Conservation (phyloP, 176 grass and related monocot species). For the Carex scoparia region DNA sequence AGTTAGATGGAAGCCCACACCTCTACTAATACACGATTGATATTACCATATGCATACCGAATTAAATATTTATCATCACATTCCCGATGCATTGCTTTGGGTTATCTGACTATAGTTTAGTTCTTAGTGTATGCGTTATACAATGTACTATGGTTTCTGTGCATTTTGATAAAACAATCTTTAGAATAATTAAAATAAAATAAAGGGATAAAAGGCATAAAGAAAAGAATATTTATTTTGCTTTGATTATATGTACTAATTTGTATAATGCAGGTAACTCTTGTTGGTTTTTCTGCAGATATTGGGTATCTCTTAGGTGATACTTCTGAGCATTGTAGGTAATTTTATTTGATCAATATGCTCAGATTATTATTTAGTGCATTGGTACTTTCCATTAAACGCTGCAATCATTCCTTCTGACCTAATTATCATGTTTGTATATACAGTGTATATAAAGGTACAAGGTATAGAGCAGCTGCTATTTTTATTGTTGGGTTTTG, state of each 20-base stretch:
- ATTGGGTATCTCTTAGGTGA: constrained; percentile 91
- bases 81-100: background rate
- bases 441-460: constrained; percentile 74
- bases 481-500: constrained; percentile 94
- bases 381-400: background rate
- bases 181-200: background rate
- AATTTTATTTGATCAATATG: constrained; percentile 10
- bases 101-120: background rate
- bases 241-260: constrained; percentile 24
- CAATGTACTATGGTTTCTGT: background rate
- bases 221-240: constrained; percentile 1
- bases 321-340: constrained; percentile 87
- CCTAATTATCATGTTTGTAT: constrained; percentile 14
- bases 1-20: background rate
- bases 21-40: background rate
- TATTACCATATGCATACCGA: background rate
- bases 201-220: background rate
- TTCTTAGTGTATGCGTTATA: background rate
- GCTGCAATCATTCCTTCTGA: background rate
- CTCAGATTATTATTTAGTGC: background rate
- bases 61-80: background rate
- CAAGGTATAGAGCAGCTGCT: constrained; percentile 68
- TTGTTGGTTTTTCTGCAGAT: constrained; percentile 99
- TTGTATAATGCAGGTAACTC: constrained; percentile 69
- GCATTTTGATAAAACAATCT: background rate